Evolutionary conservation across 768 basidiomycete species (phyloP), one percentile per base, ranked within the genome.

Genomic region (Psilocybe azurescens): DNA sequence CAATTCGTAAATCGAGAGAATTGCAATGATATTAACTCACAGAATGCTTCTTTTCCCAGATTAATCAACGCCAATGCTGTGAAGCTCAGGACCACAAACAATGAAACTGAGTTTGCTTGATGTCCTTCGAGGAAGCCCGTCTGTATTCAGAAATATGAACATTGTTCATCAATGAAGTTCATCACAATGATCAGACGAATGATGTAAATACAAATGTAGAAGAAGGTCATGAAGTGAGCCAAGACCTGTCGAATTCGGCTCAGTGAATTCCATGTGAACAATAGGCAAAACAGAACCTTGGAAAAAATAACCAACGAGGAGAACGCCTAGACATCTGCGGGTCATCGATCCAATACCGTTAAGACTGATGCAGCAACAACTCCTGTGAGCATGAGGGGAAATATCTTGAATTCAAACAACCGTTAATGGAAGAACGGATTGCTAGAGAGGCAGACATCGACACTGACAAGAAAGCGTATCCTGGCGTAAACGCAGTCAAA

Each of bases 201-300:
- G 54, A 83, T 73, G 61, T 83, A 83, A 47, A 82, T 81, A 67
- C 80, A 79, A 41, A 83, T 77, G 60, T 83, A 83, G 65, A 82
- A 80, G 68, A 81, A 79, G 10, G 81, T 81, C 75, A 82, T 77
- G 72, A 82, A 82, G 71, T n/a, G 79, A 81, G 6, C 81, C 80
- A 20, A 81, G 70, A 2, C 79, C 77, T 79, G 41, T 3, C 28
- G 18, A 32, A n/a, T 28, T 11, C 28, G 29, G 13, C 33, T 16
- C 2, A 52, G 13, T 29, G 10, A 16, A 39, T n/a, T 39, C 20
- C n/a, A n/a, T n/a, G n/a, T 16, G 11, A 18, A 52, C 30, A 20
- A 41, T 24, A 24, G 24, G 14, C 14, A 46, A 38, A n/a, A 53
- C 48, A 58, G 13, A n/a, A 75, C 80, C 81, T 75, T 83, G 81